Conservation (phyloP, 768 basidiomycete genomes). For the Russula earlei region DNA sequence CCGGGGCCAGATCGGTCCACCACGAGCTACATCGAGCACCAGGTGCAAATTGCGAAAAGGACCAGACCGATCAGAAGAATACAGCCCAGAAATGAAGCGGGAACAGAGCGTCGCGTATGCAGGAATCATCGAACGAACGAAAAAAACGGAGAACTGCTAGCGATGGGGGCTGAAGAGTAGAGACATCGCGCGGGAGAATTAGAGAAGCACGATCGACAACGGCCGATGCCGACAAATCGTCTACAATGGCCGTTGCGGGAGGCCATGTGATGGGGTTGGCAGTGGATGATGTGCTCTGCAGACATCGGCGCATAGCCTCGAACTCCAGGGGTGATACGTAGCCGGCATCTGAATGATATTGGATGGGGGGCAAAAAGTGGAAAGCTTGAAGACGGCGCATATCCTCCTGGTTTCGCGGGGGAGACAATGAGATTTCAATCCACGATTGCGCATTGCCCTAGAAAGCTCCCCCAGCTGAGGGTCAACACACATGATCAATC, state of each 20-base stretch:
- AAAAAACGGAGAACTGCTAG: neutral
- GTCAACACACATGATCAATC: slow-evolving; percentile 90
- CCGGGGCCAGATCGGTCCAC: slow-evolving; percentile 1
- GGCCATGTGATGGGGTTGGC: neutral
- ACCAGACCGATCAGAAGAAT: slow-evolving; percentile 4
- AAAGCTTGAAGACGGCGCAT: slow-evolving; percentile 7
- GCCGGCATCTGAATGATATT: neutral
- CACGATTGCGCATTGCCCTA: slow-evolving; percentile 96
- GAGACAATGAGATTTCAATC: slow-evolving; percentile 59
- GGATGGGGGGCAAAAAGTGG: slow-evolving; percentile 3
- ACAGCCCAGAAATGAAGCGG: slow-evolving; percentile 8
- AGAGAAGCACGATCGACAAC: slow-evolving; percentile 2
- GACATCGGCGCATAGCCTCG: slow-evolving; percentile 14
- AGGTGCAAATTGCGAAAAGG: slow-evolving; percentile 6
- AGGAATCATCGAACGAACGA: slow-evolving; percentile 11
- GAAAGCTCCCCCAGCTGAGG: slow-evolving; percentile 89
- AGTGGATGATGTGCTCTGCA: neutral
- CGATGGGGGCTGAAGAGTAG: neutral
- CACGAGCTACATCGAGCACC: slow-evolving; percentile 3
- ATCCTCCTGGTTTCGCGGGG: slow-evolving; percentile 12
- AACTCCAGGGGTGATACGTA: slow-evolving; percentile 3
- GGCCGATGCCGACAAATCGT: neutral
- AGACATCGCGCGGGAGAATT: slow-evolving; percentile 4
- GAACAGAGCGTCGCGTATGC: slow-evolving; percentile 6
- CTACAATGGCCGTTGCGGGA: slow-evolving; percentile 1